phyloP scores from a whole-genome alignment of 495 filamentous ascomycete genomes.

The Sporormia fimetaria region DNA sequence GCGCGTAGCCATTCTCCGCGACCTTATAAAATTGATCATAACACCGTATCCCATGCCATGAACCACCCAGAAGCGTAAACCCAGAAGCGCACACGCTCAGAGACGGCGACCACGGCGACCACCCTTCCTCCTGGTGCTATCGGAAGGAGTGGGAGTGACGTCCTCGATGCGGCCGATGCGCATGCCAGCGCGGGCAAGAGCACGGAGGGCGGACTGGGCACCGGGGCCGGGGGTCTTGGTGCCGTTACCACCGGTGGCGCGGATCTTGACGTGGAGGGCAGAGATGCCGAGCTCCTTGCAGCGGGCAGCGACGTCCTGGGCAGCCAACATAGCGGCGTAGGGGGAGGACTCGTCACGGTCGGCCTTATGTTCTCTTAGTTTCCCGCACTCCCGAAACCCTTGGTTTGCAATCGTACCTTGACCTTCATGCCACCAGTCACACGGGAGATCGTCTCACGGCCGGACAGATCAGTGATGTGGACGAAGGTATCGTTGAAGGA shows the following conservation, averaged over 20 bases:
- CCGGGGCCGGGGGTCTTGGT: conserved; percentile 99
- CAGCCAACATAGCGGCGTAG: conserved; percentile 99
- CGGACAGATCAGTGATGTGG: conserved; percentile 96
- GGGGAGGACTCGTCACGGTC: conserved; percentile 99
- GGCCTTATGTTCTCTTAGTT: conserved; percentile 39
- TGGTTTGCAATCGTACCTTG: conserved; percentile 43
- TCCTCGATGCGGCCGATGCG: conserved; percentile 99
- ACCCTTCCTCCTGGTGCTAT: conserved; percentile 98
- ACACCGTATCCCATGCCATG: conserved; percentile 28
- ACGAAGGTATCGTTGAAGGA: conserved; percentile 99
- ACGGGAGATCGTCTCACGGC: conserved; percentile 98
- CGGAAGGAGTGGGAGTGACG: conserved; percentile 95
- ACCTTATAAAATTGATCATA: conserved; percentile 38
- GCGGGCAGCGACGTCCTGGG: conserved; percentile 83
- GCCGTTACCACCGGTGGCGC: conserved; percentile 98
- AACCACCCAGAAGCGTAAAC: conserved; percentile 27
- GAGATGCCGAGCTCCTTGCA: conserved; percentile 99
- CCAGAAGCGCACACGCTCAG: conserved; percentile 43
- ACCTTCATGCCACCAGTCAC: conserved; percentile 99
- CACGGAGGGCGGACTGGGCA: conserved; percentile 97
- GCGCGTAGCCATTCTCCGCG: conserved; percentile 64
- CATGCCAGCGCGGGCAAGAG: conserved; percentile 96
- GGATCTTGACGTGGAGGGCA: conserved; percentile 99
- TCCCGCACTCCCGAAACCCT: neutral
- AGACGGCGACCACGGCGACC: conserved; percentile 99